Percentiles rank a stretch among this genome's conserved stretches.
These are phyloP conservation scores for Entelexis paramagnoliae DNA, from an alignment of 1,139 yeast genomes.

Conservation along the genomic window DNA sequence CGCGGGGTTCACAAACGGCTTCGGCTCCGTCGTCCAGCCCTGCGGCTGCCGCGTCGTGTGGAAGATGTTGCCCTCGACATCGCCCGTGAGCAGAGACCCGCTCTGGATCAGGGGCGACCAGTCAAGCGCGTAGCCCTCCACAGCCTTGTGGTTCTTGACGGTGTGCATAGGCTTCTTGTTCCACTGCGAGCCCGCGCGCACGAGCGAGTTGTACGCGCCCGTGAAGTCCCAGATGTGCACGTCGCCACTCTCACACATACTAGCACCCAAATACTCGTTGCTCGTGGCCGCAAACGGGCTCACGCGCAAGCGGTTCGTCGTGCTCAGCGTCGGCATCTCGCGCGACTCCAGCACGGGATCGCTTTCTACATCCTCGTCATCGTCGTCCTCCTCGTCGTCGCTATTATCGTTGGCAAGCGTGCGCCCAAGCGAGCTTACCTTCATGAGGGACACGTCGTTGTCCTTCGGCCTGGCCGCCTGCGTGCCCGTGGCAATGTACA, in stretches of 20 bases:
- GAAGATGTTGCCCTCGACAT: conserved; percentile 70
- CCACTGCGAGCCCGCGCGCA: conserved; percentile 81
- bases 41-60: conserved; percentile 66
- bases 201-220: conserved; percentile 72
- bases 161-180: conserved; percentile 74
- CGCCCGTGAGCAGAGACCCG: conserved; percentile 84
- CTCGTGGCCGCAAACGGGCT: conserved; percentile 69
- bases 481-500: conserved; percentile 82
- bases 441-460: conserved; percentile 76
- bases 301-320: conserved; percentile 82
- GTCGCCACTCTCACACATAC: conserved; percentile 86
- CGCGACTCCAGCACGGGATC: conserved; percentile 88
- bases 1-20: conserved; percentile 46
- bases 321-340: conserved; percentile 60
- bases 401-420: conserved; percentile 76
- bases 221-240: conserved; percentile 73
- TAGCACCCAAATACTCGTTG: conserved; percentile 77
- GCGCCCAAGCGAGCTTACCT: conserved; percentile 69
- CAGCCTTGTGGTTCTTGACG: conserved; percentile 80
- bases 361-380: conserved; percentile 59
- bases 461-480: conserved; percentile 84
- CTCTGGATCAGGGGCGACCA: conserved; percentile 84
- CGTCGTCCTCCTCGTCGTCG: conserved; percentile 62
- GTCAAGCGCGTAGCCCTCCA: conserved; percentile 93
- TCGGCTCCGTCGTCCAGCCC: conserved; percentile 80